phyloP scores from a whole-genome alignment of 192 early-diverging fungal genomes.

The Coemansia biformis region DNA sequence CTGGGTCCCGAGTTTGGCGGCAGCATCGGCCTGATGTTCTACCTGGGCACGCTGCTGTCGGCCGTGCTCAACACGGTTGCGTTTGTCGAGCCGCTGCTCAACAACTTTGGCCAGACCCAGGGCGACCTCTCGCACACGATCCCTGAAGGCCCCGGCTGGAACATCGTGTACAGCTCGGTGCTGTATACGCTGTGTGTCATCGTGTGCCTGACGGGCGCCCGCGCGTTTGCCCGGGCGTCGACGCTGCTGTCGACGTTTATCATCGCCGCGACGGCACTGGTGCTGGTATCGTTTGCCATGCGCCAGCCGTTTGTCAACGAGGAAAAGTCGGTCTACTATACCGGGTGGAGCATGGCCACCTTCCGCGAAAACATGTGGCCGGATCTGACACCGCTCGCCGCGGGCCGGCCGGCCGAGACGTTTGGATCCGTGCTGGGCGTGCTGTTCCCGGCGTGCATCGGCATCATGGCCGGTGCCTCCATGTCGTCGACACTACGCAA shows the following conservation, averaged over 20 bases:
- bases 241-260: conserved; percentile 54
- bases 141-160: conserved; percentile 56
- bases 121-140: conserved; percentile 52
- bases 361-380: conserved; percentile 64
- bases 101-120: conserved; percentile 54
- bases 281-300: conserved; percentile 58
- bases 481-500: conserved; percentile 65
- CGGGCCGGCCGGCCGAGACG: conserved; percentile 48
- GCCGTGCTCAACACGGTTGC: conserved; percentile 60
- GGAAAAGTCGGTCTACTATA: conserved; percentile 55
- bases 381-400: conserved; percentile 41
- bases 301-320: conserved; percentile 51
- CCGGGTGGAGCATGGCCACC: conserved; percentile 55
- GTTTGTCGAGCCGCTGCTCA: conserved; percentile 61
- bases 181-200: conserved; percentile 53
- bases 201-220: conserved; percentile 57
- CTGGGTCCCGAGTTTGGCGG: conserved; percentile 72
- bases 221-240: conserved; percentile 57
- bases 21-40: conserved; percentile 63
- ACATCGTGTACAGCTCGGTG: conserved; percentile 54
- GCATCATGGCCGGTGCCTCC: conserved; percentile 65
- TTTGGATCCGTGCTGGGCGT: conserved; percentile 56
- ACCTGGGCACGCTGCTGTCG: conserved; percentile 54
- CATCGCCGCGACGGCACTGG: conserved; percentile 52
- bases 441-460: conserved; percentile 66